These are phyloP conservation scores for Alternaria solani DNA, from an alignment of 2,329 filamentous ascomycete genomes.

Conservation along the genomic window DNA sequence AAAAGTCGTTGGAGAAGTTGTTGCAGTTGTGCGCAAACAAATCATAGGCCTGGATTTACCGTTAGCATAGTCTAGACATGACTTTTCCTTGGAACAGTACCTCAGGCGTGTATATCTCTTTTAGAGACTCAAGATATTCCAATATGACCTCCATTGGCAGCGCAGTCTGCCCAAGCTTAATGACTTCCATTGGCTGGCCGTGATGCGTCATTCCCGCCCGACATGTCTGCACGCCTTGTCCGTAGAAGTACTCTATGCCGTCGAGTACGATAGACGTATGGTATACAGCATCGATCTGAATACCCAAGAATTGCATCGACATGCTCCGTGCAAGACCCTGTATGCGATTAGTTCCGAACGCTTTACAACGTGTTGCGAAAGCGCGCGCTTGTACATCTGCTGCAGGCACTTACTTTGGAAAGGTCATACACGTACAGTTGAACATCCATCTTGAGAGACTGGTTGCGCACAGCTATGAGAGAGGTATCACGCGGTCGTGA, in stretches of 20 bases:
- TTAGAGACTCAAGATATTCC: conserved; percentile 86
- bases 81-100: conserved; percentile 50
- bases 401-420: conserved; percentile 47
- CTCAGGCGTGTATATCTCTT: conserved; percentile 81
- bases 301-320: conserved; percentile 67
- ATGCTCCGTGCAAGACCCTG: conserved; percentile 65
- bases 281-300: conserved; percentile 88
- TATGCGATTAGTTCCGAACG: conserved; percentile 3
- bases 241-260: conserved; percentile 89
- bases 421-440: conserved; percentile 62
- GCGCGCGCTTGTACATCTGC: background rate
- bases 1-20: conserved; percentile 93
- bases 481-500: background rate
- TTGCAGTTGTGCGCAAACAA: conserved; percentile 90
- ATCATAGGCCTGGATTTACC: conserved; percentile 35
- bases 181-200: conserved; percentile 78
- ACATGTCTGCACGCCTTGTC: conserved; percentile 84
- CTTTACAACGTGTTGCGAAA: background rate
- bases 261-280: conserved; percentile 90
- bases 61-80: background rate
- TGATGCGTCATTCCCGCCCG: conserved; percentile 84
- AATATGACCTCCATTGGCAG: conserved; percentile 82
- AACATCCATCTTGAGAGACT: conserved; percentile 54
- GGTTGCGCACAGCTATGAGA: background rate
- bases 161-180: conserved; percentile 78